A percentile compares a stretch with the other conserved stretches of the same genome.
These are phyloP conservation scores for Pseudohyphozyma bogoriensis DNA, from an alignment of 768 basidiomycete species.

Conservation along the genomic window DNA sequence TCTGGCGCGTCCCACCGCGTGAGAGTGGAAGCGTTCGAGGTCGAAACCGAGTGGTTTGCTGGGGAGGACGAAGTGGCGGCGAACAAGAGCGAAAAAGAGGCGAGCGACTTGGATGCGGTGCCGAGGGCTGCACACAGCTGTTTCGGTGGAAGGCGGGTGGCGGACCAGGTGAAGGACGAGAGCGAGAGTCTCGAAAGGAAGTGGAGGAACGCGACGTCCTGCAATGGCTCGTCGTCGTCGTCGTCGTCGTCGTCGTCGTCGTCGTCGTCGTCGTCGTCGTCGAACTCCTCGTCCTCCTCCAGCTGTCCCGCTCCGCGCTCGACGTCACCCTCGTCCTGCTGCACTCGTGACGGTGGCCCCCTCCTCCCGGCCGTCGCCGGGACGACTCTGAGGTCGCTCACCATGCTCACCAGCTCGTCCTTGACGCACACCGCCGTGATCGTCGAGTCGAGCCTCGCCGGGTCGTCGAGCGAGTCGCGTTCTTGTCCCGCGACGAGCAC, in stretches of 20 bases:
- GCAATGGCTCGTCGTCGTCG: not conserved
- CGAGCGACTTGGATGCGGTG: not conserved
- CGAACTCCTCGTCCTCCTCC: no score
- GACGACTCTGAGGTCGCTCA: no score
- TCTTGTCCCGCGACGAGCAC: no score
- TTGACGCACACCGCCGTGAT: no score
- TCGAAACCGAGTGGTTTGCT: not conserved
- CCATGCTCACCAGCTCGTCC: no score
- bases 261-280: not conserved
- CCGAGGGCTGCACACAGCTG: conserved; percentile 18
- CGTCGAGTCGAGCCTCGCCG: no score
- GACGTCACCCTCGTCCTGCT: no score
- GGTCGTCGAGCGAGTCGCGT: no score
- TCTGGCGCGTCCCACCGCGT: conserved; percentile 18
- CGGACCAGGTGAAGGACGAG: conserved; percentile 11
- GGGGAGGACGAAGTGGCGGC: not conserved
- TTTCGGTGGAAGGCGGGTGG: conserved; percentile 11
- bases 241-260: not conserved
- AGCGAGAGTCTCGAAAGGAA: conserved; percentile 13
- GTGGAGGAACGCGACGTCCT: conserved; percentile 1
- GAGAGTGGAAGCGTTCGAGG: not conserved
- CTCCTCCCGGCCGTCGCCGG: no score
- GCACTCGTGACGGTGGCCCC: no score
- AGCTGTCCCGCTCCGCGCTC: no score
- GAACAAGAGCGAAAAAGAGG: not conserved